A percentile compares a stretch with the other conserved stretches of the same genome.
phyloP scores from a whole-genome alignment of 768 basidiomycete species.

The Coprinopsis sp. region DNA sequence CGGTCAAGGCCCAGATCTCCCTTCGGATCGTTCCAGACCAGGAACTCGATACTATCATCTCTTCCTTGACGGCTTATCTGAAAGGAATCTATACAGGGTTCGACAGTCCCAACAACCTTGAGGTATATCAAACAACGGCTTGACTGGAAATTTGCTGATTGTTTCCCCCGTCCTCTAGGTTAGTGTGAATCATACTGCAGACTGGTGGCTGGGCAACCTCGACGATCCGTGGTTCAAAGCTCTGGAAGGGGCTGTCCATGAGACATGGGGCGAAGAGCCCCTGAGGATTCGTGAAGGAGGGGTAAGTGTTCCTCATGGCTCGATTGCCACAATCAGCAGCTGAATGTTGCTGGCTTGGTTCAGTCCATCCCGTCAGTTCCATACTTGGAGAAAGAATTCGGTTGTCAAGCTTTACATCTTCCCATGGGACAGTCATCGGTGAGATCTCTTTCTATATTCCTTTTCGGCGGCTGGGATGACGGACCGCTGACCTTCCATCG shows the following conservation, averaged over 20 bases:
- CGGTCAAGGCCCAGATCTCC: slow-evolving; percentile 80
- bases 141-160: not conserved
- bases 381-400: slow-evolving; percentile 87
- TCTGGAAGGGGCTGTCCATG: slow-evolving; percentile 73
- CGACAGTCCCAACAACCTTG: slow-evolving; percentile 64
- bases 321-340: too few relatives aligned
- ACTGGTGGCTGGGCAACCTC: slow-evolving; percentile 95
- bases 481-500: slow-evolving; percentile 3
- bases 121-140: too few relatives aligned
- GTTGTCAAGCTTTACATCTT: slow-evolving; percentile 85
- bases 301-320: slow-evolving; percentile 57
- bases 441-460: slow-evolving; percentile 18
- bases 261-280: slow-evolving; percentile 86
- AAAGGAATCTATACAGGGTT: slow-evolving; percentile 52
- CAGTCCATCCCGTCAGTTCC: slow-evolving; percentile 94
- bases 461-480: too few relatives aligned
- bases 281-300: slow-evolving; percentile 92
- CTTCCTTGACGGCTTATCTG: slow-evolving; percentile 56
- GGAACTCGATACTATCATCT: slow-evolving; percentile 63
- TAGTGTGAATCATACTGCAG: slow-evolving; percentile 74
- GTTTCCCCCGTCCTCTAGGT: slow-evolving; percentile 42
- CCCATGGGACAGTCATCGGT: slow-evolving; percentile 92
- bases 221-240: slow-evolving; percentile 84
- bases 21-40: slow-evolving; percentile 95
- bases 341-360: not conserved